A percentile compares a stretch with the other conserved stretches of the same genome.
Evolutionary conservation across 129 eudicot species (phyloP).

Genomic region (Tagetes erecta): DNA sequence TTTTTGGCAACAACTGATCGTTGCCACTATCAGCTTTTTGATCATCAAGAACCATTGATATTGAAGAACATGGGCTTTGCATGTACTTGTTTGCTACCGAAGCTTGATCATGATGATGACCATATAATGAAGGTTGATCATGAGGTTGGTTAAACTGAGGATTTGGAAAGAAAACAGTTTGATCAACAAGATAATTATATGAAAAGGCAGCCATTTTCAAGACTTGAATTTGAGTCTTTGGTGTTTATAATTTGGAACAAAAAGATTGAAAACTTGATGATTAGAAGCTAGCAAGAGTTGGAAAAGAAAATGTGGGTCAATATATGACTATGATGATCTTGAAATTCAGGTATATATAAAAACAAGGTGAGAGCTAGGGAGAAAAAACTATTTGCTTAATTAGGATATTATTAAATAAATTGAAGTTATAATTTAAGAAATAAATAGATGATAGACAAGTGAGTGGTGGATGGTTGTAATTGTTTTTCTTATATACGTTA

Average conservation of each 20-base stretch:
- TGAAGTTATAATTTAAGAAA: not conserved
- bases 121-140: slow-evolving; percentile 10
- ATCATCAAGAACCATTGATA: slow-evolving; percentile 53
- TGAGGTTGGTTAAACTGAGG: slow-evolving; percentile 42
- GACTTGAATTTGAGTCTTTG: not conserved
- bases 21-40: slow-evolving; percentile 38
- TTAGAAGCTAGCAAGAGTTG: slow-evolving; percentile 14
- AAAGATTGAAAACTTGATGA: slow-evolving; percentile 25
- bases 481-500: not conserved
- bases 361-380: slow-evolving; percentile 22
- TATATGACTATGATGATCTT: slow-evolving; percentile 4
- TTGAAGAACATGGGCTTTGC: slow-evolving; percentile 44
- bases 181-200: slow-evolving; percentile 37
- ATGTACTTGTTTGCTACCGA: slow-evolving; percentile 32
- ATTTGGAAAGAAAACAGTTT: slow-evolving; percentile 36
- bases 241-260: slow-evolving; percentile 11
- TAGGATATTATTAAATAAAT: not conserved
- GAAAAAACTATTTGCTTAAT: not conserved
- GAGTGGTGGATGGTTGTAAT: not conserved
- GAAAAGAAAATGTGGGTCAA: slow-evolving; percentile 31
- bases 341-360: slow-evolving; percentile 34
- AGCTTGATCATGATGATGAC: slow-evolving; percentile 26
- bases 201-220: slow-evolving; percentile 60
- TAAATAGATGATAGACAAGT: not conserved
- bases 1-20: slow-evolving; percentile 39